phyloP scores from a whole-genome alignment of 2,329 filamentous ascomycete species.

The Beauveria australis region DNA sequence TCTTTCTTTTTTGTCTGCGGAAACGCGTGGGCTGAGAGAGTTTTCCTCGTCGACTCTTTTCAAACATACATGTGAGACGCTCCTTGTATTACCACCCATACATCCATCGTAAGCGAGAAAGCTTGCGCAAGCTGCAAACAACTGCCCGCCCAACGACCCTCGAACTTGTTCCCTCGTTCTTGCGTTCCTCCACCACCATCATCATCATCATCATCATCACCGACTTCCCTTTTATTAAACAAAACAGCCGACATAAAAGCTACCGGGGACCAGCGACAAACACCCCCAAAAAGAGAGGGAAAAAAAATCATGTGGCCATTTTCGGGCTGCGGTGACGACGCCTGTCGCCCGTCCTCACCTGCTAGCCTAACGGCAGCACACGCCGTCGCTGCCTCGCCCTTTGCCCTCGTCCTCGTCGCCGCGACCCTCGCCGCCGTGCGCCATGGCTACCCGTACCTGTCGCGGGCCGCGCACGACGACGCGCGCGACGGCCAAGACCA shows the following conservation, averaged over 20 bases:
- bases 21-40: too few species aligned
- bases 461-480: conserved; percentile 38
- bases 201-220: background rate
- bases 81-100: background rate
- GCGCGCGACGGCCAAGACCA: conserved; percentile 49
- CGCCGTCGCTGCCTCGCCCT: conserved; percentile 57
- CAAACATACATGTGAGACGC: too few species aligned
- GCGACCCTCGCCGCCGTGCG: conserved; percentile 56
- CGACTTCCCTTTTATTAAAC: background rate
- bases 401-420: conserved; percentile 60
- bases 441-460: conserved; percentile 66
- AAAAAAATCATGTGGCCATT: conserved; percentile 29
- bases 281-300: too few species aligned
- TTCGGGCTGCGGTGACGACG: conserved; percentile 49
- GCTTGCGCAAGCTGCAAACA: background rate
- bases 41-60: too few species aligned
- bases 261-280: background rate
- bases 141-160: too few species aligned
- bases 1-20: too few species aligned
- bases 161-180: background rate
- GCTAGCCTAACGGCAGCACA: conserved; percentile 34
- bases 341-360: conserved; percentile 41
- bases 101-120: background rate
- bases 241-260: too few species aligned
- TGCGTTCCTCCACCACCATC: too few species aligned